Evolutionary conservation across 176 grass and related monocot genomes (phyloP).

Genomic region (Bonia amplexicaulis): DNA sequence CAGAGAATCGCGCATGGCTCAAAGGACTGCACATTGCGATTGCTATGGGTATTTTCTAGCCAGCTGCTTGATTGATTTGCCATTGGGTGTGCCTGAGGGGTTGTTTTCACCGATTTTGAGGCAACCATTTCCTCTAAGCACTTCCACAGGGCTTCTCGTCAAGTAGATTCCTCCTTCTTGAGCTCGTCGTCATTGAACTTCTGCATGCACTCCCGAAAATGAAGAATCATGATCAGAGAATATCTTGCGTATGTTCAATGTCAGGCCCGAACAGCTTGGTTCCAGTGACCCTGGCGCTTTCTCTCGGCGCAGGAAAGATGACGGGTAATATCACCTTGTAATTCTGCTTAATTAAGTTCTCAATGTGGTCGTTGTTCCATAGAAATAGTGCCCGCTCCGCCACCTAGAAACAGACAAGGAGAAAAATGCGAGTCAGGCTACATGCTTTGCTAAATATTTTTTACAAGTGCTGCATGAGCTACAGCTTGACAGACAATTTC

Average conservation of each 20-base stretch:
- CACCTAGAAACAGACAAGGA: conserved; percentile 51
- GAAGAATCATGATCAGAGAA: conserved; percentile 80
- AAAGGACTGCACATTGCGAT: conserved; percentile 16
- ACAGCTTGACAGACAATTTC: neutral
- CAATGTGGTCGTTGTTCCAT: conserved; percentile 97
- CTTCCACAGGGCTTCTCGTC: conserved; percentile 60
- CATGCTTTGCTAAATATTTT: neutral
- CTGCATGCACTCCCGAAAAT: conserved; percentile 65
- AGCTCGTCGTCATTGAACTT: conserved; percentile 71
- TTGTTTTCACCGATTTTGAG: conserved; percentile 36
- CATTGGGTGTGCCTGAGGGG: conserved; percentile 19
- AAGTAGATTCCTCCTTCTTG: conserved; percentile 58
- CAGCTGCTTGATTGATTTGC: conserved; percentile 37
- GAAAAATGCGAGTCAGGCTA: neutral
- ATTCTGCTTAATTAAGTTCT: conserved; percentile 94
- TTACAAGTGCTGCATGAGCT: neutral
- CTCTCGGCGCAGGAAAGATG: conserved; percentile 86
- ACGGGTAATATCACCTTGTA: conserved; percentile 86
- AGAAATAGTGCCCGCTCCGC: conserved; percentile 93
- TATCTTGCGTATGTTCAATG: conserved; percentile 80
- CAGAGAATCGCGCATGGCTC: conserved; percentile 16
- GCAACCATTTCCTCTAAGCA: conserved; percentile 69
- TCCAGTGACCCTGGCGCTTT: conserved; percentile 77
- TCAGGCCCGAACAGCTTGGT: conserved; percentile 87
- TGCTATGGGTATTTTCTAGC: conserved; percentile 36